A percentile compares a stretch with the other conserved stretches of the same genome.
Conservation (phyloP, 257 asterid genomes). For the Gentiana dahurica region DNA sequence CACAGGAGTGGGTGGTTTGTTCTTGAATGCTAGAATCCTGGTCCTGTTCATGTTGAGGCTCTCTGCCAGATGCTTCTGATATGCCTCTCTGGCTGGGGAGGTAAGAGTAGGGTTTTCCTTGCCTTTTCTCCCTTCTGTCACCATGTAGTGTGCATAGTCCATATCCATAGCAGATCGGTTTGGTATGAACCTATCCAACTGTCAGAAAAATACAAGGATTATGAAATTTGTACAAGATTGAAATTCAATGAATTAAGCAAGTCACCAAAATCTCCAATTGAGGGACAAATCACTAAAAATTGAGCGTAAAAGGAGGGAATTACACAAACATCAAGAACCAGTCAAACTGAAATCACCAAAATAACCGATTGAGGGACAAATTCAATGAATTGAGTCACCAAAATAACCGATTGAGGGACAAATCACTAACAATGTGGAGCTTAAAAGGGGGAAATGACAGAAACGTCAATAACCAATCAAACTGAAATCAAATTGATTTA, state of each 20-base stretch:
- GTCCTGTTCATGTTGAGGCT: constrained; percentile 82
- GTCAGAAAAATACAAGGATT: not conserved
- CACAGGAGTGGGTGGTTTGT: constrained; percentile 67
- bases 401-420: too few relatives aligned
- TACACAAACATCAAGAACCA: too few relatives aligned
- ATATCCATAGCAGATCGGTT: constrained; percentile 94
- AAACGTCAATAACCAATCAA: too few relatives aligned
- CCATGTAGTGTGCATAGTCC: constrained; percentile 82
- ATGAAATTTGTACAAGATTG: too few relatives aligned
- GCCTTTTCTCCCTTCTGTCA: constrained; percentile 73
- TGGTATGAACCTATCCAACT: constrained; percentile 88
- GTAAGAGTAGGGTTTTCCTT: constrained; percentile 64
- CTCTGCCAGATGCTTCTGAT: constrained; percentile 73
- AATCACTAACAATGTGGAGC: too few relatives aligned
- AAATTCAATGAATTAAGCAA: not conserved
- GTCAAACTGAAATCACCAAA: too few relatives aligned
- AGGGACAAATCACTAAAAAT: too few relatives aligned
- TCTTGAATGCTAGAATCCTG: constrained; percentile 81
- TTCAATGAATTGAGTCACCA: too few relatives aligned
- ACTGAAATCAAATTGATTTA: too few relatives aligned
- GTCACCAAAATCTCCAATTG: not conserved
- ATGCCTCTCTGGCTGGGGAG: constrained; percentile 80
- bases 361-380: too few relatives aligned
- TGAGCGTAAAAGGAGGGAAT: too few relatives aligned
- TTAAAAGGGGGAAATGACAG: too few relatives aligned